phyloP scores from a whole-genome alignment of 257 asterid genomes.

The Capsicum chinense region DNA sequence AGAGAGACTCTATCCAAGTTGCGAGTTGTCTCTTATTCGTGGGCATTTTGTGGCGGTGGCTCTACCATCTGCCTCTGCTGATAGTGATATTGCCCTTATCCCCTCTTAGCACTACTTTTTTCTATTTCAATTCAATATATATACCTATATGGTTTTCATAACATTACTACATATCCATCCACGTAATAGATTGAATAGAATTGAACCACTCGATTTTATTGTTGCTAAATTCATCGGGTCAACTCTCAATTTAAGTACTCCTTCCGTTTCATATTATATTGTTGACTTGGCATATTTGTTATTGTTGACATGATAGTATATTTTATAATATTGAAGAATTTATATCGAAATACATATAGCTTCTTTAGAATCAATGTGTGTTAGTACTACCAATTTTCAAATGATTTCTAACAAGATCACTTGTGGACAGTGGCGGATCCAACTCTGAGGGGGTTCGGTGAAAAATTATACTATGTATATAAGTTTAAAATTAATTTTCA shows the following conservation, averaged over 20 bases:
- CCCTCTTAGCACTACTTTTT: background rate
- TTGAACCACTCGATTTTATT: background rate
- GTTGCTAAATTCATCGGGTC: background rate
- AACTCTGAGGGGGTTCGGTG: no score
- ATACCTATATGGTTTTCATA: background rate
- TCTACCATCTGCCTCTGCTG: background rate
- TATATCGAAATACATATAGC: no score
- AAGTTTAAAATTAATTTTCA: no score
- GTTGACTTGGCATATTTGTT: no score
- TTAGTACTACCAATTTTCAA: no score
- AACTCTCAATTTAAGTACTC: background rate
- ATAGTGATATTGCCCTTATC: conserved; percentile 29
- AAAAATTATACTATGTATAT: no score
- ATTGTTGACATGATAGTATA: no score
- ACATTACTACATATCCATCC: background rate
- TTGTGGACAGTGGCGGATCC: no score
- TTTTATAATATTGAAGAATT: no score
- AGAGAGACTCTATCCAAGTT: conserved; percentile 7
- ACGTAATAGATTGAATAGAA: background rate
- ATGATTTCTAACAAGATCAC: no score
- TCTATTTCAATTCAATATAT: background rate
- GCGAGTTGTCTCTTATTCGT: conserved; percentile 12
- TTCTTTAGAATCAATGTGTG: no score
- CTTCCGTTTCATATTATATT: no score
- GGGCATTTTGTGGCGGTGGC: conserved; percentile 4